Evolutionary conservation across 2,329 filamentous ascomycete species (phyloP).

Genomic region (Biscogniauxia mediterranea): DNA sequence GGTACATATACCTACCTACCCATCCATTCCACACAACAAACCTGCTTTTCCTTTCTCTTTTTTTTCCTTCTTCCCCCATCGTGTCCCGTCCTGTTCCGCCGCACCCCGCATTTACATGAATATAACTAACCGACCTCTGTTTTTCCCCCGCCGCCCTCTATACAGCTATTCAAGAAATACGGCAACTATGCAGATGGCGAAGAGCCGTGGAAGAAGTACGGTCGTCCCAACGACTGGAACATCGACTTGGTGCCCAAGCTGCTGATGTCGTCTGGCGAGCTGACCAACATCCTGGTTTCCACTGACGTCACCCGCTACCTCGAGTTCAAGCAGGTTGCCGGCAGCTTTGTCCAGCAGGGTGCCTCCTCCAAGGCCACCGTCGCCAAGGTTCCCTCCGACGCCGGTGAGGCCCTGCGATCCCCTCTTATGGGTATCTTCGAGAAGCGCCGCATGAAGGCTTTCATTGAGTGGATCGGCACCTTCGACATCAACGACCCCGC

Average conservation of each 20-base stretch:
- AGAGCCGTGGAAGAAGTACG: slow-evolving; percentile 98
- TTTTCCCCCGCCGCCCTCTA: slow-evolving; percentile 5
- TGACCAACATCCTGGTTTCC: slow-evolving; percentile 97
- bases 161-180: slow-evolving; percentile 86
- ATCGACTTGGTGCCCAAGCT: slow-evolving; percentile 98
- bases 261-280: slow-evolving; percentile 96
- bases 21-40: slow-evolving; percentile 5
- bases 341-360: slow-evolving; percentile 94
- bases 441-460: slow-evolving; percentile 95
- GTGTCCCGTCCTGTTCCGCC: background rate
- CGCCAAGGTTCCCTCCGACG: slow-evolving; percentile 94
- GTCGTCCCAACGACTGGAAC: slow-evolving; percentile 97
- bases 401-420: slow-evolving; percentile 83
- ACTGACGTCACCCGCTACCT: slow-evolving; percentile 89
- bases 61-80: too few relatives aligned
- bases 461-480: slow-evolving; percentile 90
- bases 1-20: slow-evolving; percentile 50
- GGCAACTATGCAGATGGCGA: slow-evolving; percentile 75
- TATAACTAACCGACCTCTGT: slow-evolving; percentile 11
- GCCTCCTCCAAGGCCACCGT: slow-evolving; percentile 80
- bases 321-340: slow-evolving; percentile 91
- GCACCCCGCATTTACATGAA: slow-evolving; percentile 9
- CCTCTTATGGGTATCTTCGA: slow-evolving; percentile 97
- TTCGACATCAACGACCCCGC: slow-evolving; percentile 79
- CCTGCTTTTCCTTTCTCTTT: too few relatives aligned